phyloP scores from a whole-genome alignment of 352 stramenopile genomes.

The Globisporangium iwayamae region DNA sequence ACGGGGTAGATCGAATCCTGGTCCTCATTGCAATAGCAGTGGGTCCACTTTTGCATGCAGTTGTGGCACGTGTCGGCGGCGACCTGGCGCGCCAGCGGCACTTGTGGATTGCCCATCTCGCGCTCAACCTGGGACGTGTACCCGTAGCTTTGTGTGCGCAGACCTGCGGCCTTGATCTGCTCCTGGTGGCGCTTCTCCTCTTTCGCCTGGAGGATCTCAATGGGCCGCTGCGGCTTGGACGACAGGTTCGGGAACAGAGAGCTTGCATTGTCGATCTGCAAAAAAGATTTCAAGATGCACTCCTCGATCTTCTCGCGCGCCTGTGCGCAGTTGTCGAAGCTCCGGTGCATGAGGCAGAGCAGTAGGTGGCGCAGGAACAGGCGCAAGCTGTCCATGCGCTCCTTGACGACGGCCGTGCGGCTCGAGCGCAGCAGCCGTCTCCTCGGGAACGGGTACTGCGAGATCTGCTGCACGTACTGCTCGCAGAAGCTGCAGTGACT shows the following conservation, averaged over 20 bases:
- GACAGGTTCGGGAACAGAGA: conserved; percentile 45
- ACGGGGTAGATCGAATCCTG: conserved; percentile 63
- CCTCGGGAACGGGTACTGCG: conserved; percentile 75
- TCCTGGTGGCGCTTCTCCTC: conserved; percentile 72
- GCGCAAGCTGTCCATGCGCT: conserved; percentile 80
- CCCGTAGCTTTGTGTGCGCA: conserved; percentile 51
- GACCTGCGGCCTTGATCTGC: conserved; percentile 49
- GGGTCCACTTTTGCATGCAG: conserved; percentile 83
- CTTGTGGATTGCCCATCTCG: conserved; percentile 28
- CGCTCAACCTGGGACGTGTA: conserved; percentile 35
- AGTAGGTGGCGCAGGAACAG: conserved; percentile 78
- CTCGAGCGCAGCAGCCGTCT: conserved; percentile 74
- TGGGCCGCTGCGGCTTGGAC: conserved; percentile 47
- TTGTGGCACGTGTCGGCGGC: conserved; percentile 69
- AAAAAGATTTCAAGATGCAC: conserved; percentile 69
- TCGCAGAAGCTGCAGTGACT: conserved; percentile 69
- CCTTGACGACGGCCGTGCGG: conserved; percentile 63
- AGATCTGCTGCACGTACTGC: conserved; percentile 59
- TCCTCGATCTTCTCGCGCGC: conserved; percentile 64
- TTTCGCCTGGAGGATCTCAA: conserved; percentile 63
- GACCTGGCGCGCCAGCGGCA: conserved; percentile 38
- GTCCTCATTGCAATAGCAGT: conserved; percentile 86
- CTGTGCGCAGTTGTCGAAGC: conserved; percentile 67
- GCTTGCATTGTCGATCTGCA: conserved; percentile 67
- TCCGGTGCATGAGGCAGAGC: conserved; percentile 63